These are phyloP conservation scores for Hanseniaspora taiwanica DNA, from an alignment of 805 yeast genomes.

Conservation along the genomic window DNA sequence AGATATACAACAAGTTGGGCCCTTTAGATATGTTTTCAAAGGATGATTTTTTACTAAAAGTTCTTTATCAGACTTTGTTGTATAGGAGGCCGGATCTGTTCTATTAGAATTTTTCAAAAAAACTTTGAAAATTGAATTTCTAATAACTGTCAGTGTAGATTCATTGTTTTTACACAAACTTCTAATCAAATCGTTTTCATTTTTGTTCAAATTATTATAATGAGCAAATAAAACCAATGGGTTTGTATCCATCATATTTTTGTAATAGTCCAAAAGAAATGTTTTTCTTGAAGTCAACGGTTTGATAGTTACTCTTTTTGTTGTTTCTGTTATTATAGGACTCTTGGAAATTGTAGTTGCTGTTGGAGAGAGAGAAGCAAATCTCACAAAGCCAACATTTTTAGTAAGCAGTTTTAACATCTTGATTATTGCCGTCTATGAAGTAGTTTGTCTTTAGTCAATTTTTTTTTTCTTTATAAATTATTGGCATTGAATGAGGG, in stretches of 20 bases:
- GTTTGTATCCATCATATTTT: slow-evolving; percentile 50
- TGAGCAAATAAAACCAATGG: slow-evolving; percentile 70
- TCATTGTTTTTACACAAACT: slow-evolving; percentile 48
- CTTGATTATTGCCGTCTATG: neutral
- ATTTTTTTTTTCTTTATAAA: neutral
- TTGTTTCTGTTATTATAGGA: slow-evolving; percentile 11
- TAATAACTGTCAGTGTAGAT: slow-evolving; percentile 53
- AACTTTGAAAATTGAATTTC: slow-evolving; percentile 58
- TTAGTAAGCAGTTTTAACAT: neutral
- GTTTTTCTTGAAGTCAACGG: slow-evolving; percentile 69
- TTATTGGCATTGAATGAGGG: neutral
- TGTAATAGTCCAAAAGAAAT: slow-evolving; percentile 68
- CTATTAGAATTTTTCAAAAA: slow-evolving; percentile 60
- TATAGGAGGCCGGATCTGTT: slow-evolving; percentile 48
- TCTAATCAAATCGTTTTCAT: slow-evolving; percentile 55
- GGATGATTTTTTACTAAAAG: slow-evolving; percentile 40
- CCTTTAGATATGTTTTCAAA: slow-evolving; percentile 51
- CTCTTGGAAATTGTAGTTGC: neutral
- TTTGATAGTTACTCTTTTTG: slow-evolving; percentile 39
- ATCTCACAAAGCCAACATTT: neutral
- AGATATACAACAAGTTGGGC: slow-evolving; percentile 76
- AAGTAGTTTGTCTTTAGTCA: neutral
- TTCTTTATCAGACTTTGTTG: slow-evolving; percentile 22
- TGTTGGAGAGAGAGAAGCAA: slow-evolving; percentile 3
- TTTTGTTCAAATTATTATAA: slow-evolving; percentile 64